Percentiles rank a stretch among this genome's conserved stretches.
Evolutionary conservation across 257 asterid species (phyloP).

Genomic region (Solanum ossicruentum): DNA sequence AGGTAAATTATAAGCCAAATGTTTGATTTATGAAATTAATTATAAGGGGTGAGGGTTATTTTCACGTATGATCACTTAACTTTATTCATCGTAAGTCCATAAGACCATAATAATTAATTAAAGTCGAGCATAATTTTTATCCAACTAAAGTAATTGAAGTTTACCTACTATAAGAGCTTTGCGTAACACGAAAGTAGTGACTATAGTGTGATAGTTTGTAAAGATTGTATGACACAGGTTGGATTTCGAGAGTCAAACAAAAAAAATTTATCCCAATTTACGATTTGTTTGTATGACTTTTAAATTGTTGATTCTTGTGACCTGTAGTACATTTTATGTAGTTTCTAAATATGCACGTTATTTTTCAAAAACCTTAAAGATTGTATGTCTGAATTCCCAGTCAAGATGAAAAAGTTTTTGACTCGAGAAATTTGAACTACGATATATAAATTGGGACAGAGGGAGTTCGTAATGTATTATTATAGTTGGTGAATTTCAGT

Average conservation of each 20-base stretch:
- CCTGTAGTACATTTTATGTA: too few relatives aligned
- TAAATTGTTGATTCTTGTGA: too few relatives aligned
- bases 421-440: background rate
- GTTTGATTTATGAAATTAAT: background rate
- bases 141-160: background rate
- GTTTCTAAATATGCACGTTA: too few relatives aligned
- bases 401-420: background rate
- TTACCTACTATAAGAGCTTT: background rate
- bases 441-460: background rate
- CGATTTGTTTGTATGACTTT: too few relatives aligned
- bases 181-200: background rate
- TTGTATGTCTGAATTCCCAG: too few relatives aligned
- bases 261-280: background rate
- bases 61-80: background rate
- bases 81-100: background rate
- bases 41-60: background rate
- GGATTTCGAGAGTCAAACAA: background rate
- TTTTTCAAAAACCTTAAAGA: too few relatives aligned
- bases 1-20: conserved; percentile 25
- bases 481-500: background rate
- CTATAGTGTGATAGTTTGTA: background rate
- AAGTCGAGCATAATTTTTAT: background rate
- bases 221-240: background rate
- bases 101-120: background rate
- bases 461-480: background rate